A percentile compares a stretch with the other conserved stretches of the same genome.
Conservation (phyloP, 164 flowering plant species). For the Tetracentron sinense region DNA sequence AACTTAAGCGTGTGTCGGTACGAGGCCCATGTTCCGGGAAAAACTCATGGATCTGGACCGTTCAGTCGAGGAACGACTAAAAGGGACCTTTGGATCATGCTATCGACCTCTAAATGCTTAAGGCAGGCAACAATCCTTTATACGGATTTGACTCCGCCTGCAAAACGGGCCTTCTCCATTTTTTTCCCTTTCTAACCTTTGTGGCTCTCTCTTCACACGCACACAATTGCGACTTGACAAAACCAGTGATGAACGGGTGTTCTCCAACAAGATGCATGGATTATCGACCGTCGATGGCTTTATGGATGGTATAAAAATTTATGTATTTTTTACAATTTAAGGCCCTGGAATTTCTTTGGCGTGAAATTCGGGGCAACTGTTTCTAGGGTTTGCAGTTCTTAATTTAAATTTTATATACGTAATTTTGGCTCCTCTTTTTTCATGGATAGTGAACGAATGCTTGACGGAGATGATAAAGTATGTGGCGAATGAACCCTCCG, state of each 20-base stretch:
- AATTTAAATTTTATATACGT: not conserved
- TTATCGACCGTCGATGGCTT: conserved; percentile 37
- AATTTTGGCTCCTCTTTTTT: not conserved
- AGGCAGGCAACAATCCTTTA: too few relatives aligned
- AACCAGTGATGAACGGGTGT: conserved; percentile 18
- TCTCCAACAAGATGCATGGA: conserved; percentile 23
- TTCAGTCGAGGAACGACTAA: too few relatives aligned
- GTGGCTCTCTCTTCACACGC: too few relatives aligned
- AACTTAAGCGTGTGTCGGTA: too few relatives aligned
- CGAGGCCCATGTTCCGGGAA: too few relatives aligned
- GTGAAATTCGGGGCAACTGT: not conserved
- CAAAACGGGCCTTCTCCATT: too few relatives aligned
- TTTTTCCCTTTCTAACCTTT: too few relatives aligned
- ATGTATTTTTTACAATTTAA: conserved; percentile 4
- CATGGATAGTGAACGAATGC: conserved; percentile 37
- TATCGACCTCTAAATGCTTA: too few relatives aligned
- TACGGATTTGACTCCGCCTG: too few relatives aligned
- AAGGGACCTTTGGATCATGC: too few relatives aligned
- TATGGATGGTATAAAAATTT: conserved; percentile 20
- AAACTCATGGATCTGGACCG: too few relatives aligned
- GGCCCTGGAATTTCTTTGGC: not conserved
- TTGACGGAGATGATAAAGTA: conserved; percentile 79
- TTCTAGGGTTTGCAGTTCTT: not conserved
- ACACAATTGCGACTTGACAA: not conserved
- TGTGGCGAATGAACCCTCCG: conserved; percentile 90